phyloP scores from a whole-genome alignment of 257 asterid species.

The Marsdenia floribunda region DNA sequence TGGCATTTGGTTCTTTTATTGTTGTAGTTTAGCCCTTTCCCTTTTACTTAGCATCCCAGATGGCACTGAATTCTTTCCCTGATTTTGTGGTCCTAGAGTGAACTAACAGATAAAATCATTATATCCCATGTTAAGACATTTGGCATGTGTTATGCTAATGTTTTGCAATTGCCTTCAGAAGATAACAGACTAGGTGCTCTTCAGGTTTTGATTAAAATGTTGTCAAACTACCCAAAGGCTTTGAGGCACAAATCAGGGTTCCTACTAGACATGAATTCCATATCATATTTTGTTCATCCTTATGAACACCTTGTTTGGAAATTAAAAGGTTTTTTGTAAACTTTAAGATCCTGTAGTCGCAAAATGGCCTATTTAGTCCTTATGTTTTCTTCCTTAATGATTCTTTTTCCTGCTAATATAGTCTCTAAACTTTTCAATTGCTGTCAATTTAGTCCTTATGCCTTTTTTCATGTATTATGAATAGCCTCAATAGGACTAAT shows the following conservation, averaged over 20 bases:
- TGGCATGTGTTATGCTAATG: neutral
- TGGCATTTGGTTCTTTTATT: too few species aligned
- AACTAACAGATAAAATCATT: neutral
- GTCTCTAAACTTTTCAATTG: too few species aligned
- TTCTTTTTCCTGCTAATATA: too few species aligned
- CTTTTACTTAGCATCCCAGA: neutral
- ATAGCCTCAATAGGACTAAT: too few species aligned
- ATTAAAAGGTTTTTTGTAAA: neutral
- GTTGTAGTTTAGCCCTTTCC: neutral
- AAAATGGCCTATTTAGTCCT: too few species aligned
- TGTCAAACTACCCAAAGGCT: neutral
- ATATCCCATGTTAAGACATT: neutral
- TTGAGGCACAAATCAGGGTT: neutral
- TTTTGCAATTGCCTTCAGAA: neutral
- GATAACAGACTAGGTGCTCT: neutral
- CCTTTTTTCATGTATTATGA: too few species aligned
- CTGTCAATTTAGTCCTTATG: too few species aligned
- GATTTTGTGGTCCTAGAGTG: neutral
- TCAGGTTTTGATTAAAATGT: neutral
- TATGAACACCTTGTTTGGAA: neutral
- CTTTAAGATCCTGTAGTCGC: neutral
- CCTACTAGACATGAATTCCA: neutral
- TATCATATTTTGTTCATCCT: neutral
- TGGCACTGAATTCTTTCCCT: neutral
- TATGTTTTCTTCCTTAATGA: too few species aligned